These are phyloP conservation scores for Moricandia moricandioides DNA, from an alignment of 345 rosid species.

Conservation along the genomic window DNA sequence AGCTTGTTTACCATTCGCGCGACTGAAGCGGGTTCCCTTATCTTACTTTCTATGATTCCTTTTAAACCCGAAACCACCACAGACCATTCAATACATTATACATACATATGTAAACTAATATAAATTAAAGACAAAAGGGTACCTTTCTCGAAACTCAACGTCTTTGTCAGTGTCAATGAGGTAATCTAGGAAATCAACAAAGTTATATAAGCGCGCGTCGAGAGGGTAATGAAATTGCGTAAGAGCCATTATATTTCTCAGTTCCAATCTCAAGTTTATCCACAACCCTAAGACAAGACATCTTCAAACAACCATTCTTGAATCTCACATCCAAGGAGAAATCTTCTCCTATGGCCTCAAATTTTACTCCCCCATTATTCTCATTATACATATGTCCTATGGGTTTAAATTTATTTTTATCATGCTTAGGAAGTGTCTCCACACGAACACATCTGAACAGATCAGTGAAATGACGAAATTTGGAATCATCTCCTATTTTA, in stretches of 20 bases:
- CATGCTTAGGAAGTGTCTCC: neutral
- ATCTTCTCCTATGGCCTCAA: neutral
- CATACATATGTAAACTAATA: too few relatives aligned
- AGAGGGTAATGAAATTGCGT: neutral
- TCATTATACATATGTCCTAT: neutral
- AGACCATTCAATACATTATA: neutral
- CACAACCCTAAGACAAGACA: neutral
- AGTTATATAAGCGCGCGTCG: neutral
- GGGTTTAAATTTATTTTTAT: neutral
- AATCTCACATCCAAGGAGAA: neutral
- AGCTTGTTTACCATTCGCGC: neutral
- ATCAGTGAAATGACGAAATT: neutral
- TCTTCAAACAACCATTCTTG: neutral
- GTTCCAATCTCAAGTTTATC: neutral
- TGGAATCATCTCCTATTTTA: neutral
- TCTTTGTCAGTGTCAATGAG: neutral
- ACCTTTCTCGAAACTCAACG: constrained; percentile 1
- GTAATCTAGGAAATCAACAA: neutral
- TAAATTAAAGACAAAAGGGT: too few relatives aligned
- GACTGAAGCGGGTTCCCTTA: neutral
- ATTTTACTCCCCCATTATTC: neutral
- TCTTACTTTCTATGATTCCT: neutral
- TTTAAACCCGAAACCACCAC: too few relatives aligned
- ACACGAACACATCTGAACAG: neutral
- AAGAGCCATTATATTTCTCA: constrained; percentile 22